These are phyloP conservation scores for Bothriochloa decipiens DNA, from an alignment of 176 grass and related monocot species.

Conservation along the genomic window DNA sequence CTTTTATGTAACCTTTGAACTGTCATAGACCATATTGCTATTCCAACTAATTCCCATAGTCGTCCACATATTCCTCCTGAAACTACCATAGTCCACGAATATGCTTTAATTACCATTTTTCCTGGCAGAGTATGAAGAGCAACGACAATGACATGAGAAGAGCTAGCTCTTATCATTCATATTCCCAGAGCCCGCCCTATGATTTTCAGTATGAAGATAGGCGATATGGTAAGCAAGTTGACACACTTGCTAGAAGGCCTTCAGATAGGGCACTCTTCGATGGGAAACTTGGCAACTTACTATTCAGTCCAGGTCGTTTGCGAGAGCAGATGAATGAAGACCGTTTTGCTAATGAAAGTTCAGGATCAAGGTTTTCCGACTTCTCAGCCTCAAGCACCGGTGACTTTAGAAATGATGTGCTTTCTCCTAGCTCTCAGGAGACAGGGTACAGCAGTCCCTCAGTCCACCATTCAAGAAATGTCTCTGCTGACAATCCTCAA, in stretches of 20 bases:
- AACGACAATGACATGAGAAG: constrained; percentile 63
- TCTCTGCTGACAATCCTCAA: constrained; percentile 57
- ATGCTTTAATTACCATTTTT: constrained; percentile 36
- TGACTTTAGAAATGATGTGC: constrained; percentile 69
- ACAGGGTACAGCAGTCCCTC: constrained; percentile 64
- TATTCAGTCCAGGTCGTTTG: constrained; percentile 67
- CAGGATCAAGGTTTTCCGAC: constrained; percentile 87
- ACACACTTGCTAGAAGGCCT: constrained; percentile 67
- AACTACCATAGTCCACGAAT: neutral
- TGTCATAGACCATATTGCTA: neutral
- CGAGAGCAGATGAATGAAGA: constrained; percentile 73
- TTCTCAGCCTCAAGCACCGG: constrained; percentile 82
- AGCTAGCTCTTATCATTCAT: constrained; percentile 93
- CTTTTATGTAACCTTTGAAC: neutral
- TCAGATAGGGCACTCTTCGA: constrained; percentile 75
- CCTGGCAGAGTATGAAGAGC: constrained; percentile 65
- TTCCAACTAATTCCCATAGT: neutral
- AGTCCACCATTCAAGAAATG: constrained; percentile 58
- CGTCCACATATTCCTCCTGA: neutral
- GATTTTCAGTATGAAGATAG: constrained; percentile 98
- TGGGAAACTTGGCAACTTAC: constrained; percentile 65
- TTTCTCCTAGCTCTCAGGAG: constrained; percentile 83
- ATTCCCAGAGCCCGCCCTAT: constrained; percentile 97
- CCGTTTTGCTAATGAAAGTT: constrained; percentile 83
- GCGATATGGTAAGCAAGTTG: constrained; percentile 81